These are phyloP conservation scores for Corymbia citriodora DNA, from an alignment of 441 rosid species.

Conservation along the genomic window DNA sequence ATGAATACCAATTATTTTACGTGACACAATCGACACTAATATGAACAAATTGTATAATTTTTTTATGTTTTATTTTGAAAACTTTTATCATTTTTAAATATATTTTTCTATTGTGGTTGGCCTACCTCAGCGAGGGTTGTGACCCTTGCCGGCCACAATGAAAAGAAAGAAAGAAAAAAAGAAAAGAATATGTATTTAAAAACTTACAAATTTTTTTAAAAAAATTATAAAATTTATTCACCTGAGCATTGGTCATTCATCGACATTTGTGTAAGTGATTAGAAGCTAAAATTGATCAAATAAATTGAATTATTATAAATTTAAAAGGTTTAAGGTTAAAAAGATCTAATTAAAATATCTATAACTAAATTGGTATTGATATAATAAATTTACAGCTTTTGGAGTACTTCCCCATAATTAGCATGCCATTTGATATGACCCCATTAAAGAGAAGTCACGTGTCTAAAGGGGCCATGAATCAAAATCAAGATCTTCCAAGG, in stretches of 20 bases:
- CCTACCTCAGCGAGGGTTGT: too few relatives aligned
- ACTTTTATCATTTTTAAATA: too few relatives aligned
- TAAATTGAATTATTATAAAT: fast-evolving
- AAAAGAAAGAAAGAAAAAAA: too few relatives aligned
- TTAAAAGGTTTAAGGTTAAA: fast-evolving
- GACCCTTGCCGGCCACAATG: fast-evolving
- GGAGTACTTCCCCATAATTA: too few relatives aligned
- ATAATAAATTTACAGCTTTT: background rate
- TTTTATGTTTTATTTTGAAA: fast-evolving
- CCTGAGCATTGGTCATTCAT: fast-evolving
- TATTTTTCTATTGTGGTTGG: fast-evolving
- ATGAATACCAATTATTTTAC: background rate
- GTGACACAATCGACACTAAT: fast-evolving
- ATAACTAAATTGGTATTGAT: fast-evolving
- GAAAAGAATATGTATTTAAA: background rate
- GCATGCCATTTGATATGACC: background rate
- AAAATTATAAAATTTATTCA: too few relatives aligned
- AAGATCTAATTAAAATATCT: fast-evolving
- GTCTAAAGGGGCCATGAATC: background rate
- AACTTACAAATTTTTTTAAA: too few relatives aligned
- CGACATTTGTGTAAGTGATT: fast-evolving
- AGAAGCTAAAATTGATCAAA: fast-evolving
- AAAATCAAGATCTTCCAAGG: background rate
- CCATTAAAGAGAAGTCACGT: background rate
- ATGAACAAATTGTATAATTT: fast-evolving